Percentiles rank a stretch among this genome's conserved stretches.
Evolutionary conservation across 495 filamentous ascomycete genomes (phyloP).

Genomic region (Platismatia glauca): DNA sequence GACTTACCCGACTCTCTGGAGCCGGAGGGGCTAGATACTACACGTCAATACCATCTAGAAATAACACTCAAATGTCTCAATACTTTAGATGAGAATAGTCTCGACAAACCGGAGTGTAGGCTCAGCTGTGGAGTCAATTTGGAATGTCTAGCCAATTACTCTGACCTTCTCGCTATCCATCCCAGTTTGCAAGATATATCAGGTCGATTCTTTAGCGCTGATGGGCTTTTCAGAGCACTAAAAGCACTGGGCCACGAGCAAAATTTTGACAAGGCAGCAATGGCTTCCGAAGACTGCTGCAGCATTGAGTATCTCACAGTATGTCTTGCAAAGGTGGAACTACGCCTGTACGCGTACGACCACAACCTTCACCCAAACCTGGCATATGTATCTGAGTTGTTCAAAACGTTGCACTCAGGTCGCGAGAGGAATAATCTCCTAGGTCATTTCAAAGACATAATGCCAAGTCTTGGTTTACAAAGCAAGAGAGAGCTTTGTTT

Average conservation of each 20-base stretch:
- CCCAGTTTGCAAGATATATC: background rate
- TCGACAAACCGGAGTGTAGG: background rate
- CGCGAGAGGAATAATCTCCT: background rate
- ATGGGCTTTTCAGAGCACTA: background rate
- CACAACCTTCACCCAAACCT: conserved; percentile 5
- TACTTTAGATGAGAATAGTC: background rate
- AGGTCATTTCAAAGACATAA: background rate
- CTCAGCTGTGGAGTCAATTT: conserved; percentile 7
- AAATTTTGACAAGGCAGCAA: background rate
- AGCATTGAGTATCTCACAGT: conserved; percentile 10
- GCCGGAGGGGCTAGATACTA: background rate
- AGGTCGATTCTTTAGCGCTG: conserved; percentile 1
- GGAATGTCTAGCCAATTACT: conserved; percentile 13
- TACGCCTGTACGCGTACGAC: conserved; percentile 1
- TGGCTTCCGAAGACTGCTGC: background rate
- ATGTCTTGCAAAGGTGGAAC: conserved; percentile 11
- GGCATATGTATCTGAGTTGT: background rate
- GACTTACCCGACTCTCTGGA: background rate
- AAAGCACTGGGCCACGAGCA: background rate
- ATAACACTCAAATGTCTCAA: background rate
- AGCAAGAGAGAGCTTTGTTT: conserved; percentile 9
- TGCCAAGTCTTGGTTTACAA: background rate
- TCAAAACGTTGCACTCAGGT: background rate
- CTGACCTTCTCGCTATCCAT: conserved; percentile 13
- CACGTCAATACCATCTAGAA: conserved; percentile 14